Evolutionary conservation across 768 basidiomycete species (phyloP), one percentile per base, ranked within the genome.

Genomic region (Tephrocybe rancida): DNA sequence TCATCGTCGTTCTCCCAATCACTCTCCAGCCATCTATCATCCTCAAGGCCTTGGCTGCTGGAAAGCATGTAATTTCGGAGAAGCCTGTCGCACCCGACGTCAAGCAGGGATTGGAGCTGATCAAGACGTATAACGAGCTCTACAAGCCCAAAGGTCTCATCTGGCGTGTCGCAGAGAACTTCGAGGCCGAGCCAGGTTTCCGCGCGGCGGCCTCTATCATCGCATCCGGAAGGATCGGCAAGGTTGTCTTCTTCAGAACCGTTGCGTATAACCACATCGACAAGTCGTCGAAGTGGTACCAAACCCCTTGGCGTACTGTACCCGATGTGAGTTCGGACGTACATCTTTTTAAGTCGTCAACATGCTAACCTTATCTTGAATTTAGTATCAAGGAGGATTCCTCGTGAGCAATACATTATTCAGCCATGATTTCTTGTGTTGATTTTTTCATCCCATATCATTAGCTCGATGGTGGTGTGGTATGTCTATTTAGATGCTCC

Each of bases 41-140:
- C 50, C 68, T 81, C 52, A 81, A 80, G 62, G 80, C 82, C 0
- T 72, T 88, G 32, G 80, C 74, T 0, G 88, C 90, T 2, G 90
- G 92, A 24, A 96, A 95, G 71, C 90, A 95, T 64, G 91, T 95
- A 44, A 65, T 95, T 55, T 88, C 87, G 67, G 93, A 96, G 75
- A 95, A 95, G 64, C 94, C 94, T 5, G 79, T 94, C 13, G 90
- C 85, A 3, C 76, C 85, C 37, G 86, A 88, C 61, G 83, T 93
- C 41, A 76, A 77, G 25, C 70, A 73, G 2, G 92, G 88, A 0
- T 69, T 83, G 42, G 73, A 74, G 55, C 75, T 94, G 44, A 86
- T 95, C 65, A 73, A 79, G 30, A 76, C 73, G 34, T 95, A 91
- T 67, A 81, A 89, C 59, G 66, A 69, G 48, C 71, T 75, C 45